Evolutionary conservation across 768 basidiomycete genomes (phyloP), one percentile per base, ranked within the genome.

Genomic region (Collybiopsis luxurians): DNA sequence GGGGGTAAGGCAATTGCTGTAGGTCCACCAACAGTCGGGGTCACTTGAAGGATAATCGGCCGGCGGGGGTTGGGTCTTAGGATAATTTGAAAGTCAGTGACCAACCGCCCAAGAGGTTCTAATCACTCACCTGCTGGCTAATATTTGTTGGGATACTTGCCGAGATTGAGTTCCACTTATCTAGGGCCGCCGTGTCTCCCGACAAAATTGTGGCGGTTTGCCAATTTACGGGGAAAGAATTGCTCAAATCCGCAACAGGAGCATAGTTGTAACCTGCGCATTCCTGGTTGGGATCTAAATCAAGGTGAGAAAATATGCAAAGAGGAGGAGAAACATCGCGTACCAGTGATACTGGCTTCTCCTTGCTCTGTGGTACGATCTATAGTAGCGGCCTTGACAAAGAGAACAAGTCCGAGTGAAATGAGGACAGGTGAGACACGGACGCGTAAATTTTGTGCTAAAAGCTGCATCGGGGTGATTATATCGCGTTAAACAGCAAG

Each of bases 11-110:
- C 85, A 86, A 26, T 75, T 66, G 10, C 50, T 48, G 42, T 38
- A 34, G 17, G 71, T 64, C 72, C 71, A 73, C 72, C 69, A 84
- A 53, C 83, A 84, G 57, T 84, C 75, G 0, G 77, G 75, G 61
- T 84, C 83, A 21, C 58, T 64, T 6, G 71, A 50, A 0, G 67
- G n/a, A 17, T 51, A 67, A 58, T 70, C 60, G 11, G 69, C 73
- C 28, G 62, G 53, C 24, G 60, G 43, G 7, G 67, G 50, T 24
- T 51, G 36, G 11, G 50, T 51, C 50, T 51, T 15, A 19, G 24
- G 24, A 11, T 21, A 9, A 19, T 34, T 36, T 58, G 30, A 39
- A 58, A 30, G 11, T 50, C n/a, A 28, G 19, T 38, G 31, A 34
- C 28, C n/a, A n/a, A n/a, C n/a, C n/a, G n/a, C n/a, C n/a, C n/a